Conservation (phyloP, 1,284 basidiomycete genomes). For the Ceratobasidium sp. region DNA sequence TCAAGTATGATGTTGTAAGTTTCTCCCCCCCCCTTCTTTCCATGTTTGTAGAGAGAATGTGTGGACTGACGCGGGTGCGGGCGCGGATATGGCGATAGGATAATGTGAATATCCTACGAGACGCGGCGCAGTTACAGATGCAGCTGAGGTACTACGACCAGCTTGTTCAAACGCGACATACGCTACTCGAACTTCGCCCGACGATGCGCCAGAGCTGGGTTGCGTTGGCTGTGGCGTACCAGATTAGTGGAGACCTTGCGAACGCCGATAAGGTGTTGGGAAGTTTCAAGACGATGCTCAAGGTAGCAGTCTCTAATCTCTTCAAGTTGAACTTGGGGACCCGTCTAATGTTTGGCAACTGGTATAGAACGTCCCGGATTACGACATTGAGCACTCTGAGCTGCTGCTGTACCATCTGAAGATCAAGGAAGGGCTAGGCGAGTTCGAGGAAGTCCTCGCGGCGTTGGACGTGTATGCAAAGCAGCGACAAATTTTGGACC, state of each 20-base stretch:
- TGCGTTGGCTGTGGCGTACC: conserved; percentile 88
- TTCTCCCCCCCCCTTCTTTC: not conserved
- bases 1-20: conserved; percentile 88
- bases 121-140: conserved; percentile 90
- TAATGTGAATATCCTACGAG: conserved; percentile 93
- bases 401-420: conserved; percentile 84
- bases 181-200: conserved; percentile 84
- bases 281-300: conserved; percentile 62
- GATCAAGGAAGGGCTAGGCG: conserved; percentile 81
- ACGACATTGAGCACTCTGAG: conserved; percentile 90
- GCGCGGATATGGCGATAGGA: conserved; percentile 77
- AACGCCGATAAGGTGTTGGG: conserved; percentile 83
- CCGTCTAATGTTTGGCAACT: not conserved
- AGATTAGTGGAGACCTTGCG: conserved; percentile 80
- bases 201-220: conserved; percentile 92
- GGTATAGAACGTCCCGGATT: conserved; percentile 75
- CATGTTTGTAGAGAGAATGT: not conserved
- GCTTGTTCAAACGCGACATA: conserved; percentile 86
- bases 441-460: conserved; percentile 64
- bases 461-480: conserved; percentile 76
- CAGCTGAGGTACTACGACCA: conserved; percentile 88
- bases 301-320: conserved; percentile 60
- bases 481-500: conserved; percentile 76
- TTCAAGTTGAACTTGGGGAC: conserved; percentile 65
- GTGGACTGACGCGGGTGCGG: no score